These are phyloP conservation scores for Fusarium sambucinum DNA, from an alignment of 2,329 filamentous ascomycete genomes.

Conservation along the genomic window DNA sequence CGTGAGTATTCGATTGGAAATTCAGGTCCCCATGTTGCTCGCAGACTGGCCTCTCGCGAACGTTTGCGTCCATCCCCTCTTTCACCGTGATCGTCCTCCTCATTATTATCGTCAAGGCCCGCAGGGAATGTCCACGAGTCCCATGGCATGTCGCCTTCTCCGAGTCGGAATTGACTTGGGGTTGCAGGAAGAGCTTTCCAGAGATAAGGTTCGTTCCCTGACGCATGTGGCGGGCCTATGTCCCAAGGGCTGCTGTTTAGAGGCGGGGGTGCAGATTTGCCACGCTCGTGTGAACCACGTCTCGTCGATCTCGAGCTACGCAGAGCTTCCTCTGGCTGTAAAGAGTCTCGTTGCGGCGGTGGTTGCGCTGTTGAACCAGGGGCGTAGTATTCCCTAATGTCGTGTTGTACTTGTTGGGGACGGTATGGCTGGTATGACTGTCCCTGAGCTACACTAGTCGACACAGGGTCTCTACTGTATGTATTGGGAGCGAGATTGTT, in stretches of 20 bases:
- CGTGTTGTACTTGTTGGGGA: slow-evolving; percentile 26
- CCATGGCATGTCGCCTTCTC: slow-evolving; percentile 64
- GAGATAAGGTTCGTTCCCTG: slow-evolving; percentile 42
- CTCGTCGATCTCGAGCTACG: slow-evolving; percentile 41
- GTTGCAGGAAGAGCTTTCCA: slow-evolving; percentile 60
- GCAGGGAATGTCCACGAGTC: slow-evolving; percentile 50
- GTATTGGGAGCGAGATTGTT: slow-evolving; percentile 3
- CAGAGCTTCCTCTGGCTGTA: slow-evolving; percentile 11
- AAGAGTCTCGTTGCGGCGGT: slow-evolving; percentile 4
- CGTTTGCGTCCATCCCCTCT: slow-evolving; percentile 1
- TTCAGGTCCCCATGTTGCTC: slow-evolving; percentile 39
- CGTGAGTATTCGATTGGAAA: slow-evolving; percentile 22
- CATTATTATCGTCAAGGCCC: slow-evolving; percentile 36
- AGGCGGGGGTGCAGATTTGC: slow-evolving; percentile 63
- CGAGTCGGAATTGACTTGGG: slow-evolving; percentile 54
- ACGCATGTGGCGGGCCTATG: slow-evolving; percentile 47
- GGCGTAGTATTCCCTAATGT: slow-evolving; percentile 31
- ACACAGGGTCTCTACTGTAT: slow-evolving; percentile 20
- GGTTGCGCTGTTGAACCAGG: slow-evolving; percentile 10
- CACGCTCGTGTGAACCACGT: slow-evolving; percentile 57
- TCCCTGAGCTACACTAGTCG: slow-evolving; percentile 15
- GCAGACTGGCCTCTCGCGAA: slow-evolving; percentile 31
- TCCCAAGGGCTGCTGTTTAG: slow-evolving; percentile 63
- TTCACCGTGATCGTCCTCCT: slow-evolving; percentile 13
- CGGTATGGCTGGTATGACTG: slow-evolving; percentile 25